phyloP scores from a whole-genome alignment of 106 monocot genomes.

The Allium sativum region DNA sequence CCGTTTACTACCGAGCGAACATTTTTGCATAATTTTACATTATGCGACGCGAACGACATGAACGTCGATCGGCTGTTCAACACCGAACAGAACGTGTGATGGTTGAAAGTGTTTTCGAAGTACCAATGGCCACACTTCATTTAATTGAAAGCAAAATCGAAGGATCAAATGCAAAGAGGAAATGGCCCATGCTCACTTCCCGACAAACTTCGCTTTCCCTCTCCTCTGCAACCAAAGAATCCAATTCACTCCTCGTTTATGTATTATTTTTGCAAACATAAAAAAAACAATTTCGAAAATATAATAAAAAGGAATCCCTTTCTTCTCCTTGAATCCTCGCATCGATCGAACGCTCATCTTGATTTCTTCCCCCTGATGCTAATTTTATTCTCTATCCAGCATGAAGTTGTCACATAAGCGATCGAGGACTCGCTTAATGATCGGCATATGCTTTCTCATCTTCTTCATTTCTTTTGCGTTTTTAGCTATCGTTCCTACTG shows the following conservation, averaged over 20 bases:
- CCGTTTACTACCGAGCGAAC: too few relatives aligned
- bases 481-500: slow-evolving; percentile 3
- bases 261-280: background rate
- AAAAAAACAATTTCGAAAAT: background rate
- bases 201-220: background rate
- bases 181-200: too few relatives aligned
- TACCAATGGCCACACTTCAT: too few relatives aligned
- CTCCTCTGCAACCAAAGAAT: slow-evolving; percentile 3
- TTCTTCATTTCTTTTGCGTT: background rate
- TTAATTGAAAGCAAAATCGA: too few relatives aligned
- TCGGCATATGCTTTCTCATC: background rate
- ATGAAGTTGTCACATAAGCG: background rate
- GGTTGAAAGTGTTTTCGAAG: too few relatives aligned
- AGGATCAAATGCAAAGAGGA: too few relatives aligned
- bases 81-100: too few relatives aligned
- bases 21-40: too few relatives aligned
- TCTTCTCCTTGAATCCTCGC: slow-evolving; percentile 1
- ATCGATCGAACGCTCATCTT: slow-evolving; percentile 1
- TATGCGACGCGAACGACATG: too few relatives aligned
- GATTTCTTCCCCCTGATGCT: background rate
- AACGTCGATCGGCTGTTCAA: too few relatives aligned
- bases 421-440: background rate
- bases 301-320: background rate
- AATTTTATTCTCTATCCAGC: background rate
- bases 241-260: background rate